Conservation (phyloP, 345 rosid genomes). For the Iberis pinnata region DNA sequence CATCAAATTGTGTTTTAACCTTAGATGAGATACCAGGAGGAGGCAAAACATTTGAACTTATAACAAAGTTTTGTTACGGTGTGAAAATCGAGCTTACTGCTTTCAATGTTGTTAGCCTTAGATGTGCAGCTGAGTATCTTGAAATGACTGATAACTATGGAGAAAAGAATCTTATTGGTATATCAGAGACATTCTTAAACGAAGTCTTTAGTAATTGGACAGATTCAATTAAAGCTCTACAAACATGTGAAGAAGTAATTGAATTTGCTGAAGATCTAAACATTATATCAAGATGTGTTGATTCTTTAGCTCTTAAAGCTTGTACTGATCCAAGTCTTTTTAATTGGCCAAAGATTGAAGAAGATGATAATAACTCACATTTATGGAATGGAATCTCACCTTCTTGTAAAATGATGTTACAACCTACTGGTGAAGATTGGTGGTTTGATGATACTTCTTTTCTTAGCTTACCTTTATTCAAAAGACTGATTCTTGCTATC, state of each 20-base stretch:
- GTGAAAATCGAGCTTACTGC: constrained; percentile 55
- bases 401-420: constrained; percentile 34
- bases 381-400: constrained; percentile 64
- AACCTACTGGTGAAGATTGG: constrained; percentile 59
- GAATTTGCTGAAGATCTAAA: constrained; percentile 59
- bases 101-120: constrained; percentile 48
- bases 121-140: constrained; percentile 72
- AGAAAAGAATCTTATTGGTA: constrained; percentile 51
- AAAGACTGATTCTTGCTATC: constrained; percentile 44
- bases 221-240: constrained; percentile 61
- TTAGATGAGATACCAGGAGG: constrained; percentile 69
- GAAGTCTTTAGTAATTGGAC: constrained; percentile 57
- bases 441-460: constrained; percentile 62
- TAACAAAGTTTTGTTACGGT: constrained; percentile 59
- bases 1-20: constrained; percentile 37
- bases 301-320: constrained; percentile 61
- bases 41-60: constrained; percentile 51
- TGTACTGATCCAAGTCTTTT: constrained; percentile 54
- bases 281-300: constrained; percentile 64
- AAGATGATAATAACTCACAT: constrained; percentile 6
- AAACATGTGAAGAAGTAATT: constrained; percentile 57
- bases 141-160: constrained; percentile 56
- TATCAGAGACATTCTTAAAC: constrained; percentile 50
- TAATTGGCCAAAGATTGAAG: constrained; percentile 34
- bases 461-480: constrained; percentile 45